Evolutionary conservation across 192 early-diverging fungal genomes (phyloP), one percentile per base, ranked within the genome.

Genomic region (Entophlyctis luteolus): DNA sequence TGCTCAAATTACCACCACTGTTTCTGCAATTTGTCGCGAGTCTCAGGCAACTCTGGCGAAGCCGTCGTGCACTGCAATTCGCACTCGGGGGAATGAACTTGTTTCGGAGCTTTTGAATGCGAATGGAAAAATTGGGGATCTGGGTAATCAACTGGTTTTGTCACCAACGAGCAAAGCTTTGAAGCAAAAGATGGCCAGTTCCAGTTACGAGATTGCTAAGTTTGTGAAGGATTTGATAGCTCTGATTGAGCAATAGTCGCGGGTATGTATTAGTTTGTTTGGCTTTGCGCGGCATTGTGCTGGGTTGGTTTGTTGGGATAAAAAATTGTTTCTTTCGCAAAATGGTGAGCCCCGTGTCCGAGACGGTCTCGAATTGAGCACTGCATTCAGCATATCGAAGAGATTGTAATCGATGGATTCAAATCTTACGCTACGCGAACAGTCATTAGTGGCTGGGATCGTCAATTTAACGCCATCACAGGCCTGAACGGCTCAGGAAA

Each of bases 401-500:
- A 99, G 71, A 76, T 99, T 23, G 91, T 98, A 67, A 85, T 99
- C 57, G 97, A 99, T 55, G 97, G 97, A 27, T 99, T 99, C 85
- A 99, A 99, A 73, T 96, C 94, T 1, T 99, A 99, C 76, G 94
- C 93, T 1, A 86, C 90, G 27, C 86, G 95, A 33, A 96, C 94
- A 4, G 90, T 93, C 59, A 97, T 99, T 65, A 87, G 91, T 28
- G 91, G 92, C n/a, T 99, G 95, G 95, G 97, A 99, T 79, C 86
- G 90, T 1, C 84, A 91, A 67, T 99, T 99, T 75, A 99, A 96
- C 69, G 95, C 96, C 31, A 96, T 99, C 68, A 99, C 96, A 22
- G 96, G 96, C 18, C 81, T 99, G 22, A 99, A 99, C 74, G 96
- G 96, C 10, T 93, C 91, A 1, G 96, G 96, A 35, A 99, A 99